Percentiles rank a stretch among this genome's conserved stretches.
Conservation (phyloP, 2,329 filamentous ascomycete genomes). For the Cytospora piceicola region DNA sequence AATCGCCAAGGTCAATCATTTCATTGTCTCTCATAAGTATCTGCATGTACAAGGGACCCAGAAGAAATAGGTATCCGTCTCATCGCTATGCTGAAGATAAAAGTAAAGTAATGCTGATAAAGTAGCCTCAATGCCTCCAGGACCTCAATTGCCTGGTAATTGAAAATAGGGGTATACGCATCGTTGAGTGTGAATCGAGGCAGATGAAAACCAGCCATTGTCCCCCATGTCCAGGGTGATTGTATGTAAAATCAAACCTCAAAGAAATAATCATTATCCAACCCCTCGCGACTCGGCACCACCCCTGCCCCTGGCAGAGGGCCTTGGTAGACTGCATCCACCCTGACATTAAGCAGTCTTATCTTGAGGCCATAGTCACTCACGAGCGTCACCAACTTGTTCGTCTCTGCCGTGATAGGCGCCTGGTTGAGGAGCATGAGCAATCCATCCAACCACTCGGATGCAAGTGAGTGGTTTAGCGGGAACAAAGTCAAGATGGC, state of each 20-base stretch:
- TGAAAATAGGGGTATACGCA: constrained; percentile 26
- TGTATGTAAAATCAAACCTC: constrained; percentile 57
- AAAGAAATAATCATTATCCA: constrained; percentile 95
- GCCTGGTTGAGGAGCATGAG: constrained; percentile 94
- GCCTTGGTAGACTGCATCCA: constrained; percentile 74
- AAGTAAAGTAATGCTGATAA: background rate
- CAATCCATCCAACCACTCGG: constrained; percentile 95
- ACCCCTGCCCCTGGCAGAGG: constrained; percentile 70
- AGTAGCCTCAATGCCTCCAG: background rate
- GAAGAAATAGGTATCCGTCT: constrained; percentile 1
- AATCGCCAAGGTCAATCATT: background rate
- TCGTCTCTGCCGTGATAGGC: constrained; percentile 96
- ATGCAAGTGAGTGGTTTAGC: constrained; percentile 78
- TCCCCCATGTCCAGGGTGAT: background rate
- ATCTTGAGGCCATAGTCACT: constrained; percentile 93
- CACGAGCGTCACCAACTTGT: constrained; percentile 83
- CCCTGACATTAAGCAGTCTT: constrained; percentile 84
- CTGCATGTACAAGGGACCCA: background rate
- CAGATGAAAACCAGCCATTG: constrained; percentile 13
- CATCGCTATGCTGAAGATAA: constrained; percentile 22
- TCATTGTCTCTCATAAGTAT: background rate
- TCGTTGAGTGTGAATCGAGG: constrained; percentile 30
- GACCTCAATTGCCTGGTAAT: background rate
- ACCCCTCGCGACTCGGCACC: constrained; percentile 79
- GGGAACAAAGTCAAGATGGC: constrained; percentile 84